These are phyloP conservation scores for Leccinellum luteum DNA, from an alignment of 768 basidiomycete species.

Conservation along the genomic window DNA sequence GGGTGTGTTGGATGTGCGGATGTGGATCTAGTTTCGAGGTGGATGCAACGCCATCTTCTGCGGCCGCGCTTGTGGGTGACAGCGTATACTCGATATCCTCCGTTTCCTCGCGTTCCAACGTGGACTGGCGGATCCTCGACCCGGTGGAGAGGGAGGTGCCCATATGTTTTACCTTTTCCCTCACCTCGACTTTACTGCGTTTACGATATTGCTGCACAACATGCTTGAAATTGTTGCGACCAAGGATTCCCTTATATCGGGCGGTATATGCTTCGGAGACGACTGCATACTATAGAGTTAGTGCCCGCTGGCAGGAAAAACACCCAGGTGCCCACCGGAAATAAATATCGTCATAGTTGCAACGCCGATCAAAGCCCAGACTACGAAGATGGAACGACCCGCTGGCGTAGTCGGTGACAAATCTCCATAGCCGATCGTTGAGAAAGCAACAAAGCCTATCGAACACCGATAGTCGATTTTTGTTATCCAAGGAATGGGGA, in stretches of 20 bases:
- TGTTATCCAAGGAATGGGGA: neutral
- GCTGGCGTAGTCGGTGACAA: constrained; percentile 57
- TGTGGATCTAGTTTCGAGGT: neutral
- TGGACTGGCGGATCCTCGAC: neutral
- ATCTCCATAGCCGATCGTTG: constrained; percentile 75
- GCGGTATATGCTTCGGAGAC: constrained; percentile 64
- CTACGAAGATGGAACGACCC: constrained; percentile 73
- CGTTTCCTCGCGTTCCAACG: neutral
- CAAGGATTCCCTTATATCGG: constrained; percentile 59
- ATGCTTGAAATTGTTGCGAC: constrained; percentile 42
- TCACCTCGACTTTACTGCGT: constrained; percentile 19
- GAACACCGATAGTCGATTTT: neutral
- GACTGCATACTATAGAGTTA: constrained; percentile 39
- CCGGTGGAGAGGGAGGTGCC: constrained; percentile 1
- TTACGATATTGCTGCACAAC: constrained; percentile 46
- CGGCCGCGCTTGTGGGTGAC: neutral
- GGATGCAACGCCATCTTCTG: neutral
- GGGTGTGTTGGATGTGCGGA: constrained; percentile 17
- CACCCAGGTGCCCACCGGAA: constrained; percentile 46
- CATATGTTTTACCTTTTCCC: constrained; percentile 9
- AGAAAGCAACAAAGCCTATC: constrained; percentile 68
- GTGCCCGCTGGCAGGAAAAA: neutral
- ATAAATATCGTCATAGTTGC: constrained; percentile 74
- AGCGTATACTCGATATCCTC: neutral
- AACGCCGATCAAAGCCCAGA: constrained; percentile 77